Evolutionary conservation across 257 asterid species (phyloP), one percentile per base, ranked within the genome.

Genomic region (Oldenlandia corymbosa): DNA sequence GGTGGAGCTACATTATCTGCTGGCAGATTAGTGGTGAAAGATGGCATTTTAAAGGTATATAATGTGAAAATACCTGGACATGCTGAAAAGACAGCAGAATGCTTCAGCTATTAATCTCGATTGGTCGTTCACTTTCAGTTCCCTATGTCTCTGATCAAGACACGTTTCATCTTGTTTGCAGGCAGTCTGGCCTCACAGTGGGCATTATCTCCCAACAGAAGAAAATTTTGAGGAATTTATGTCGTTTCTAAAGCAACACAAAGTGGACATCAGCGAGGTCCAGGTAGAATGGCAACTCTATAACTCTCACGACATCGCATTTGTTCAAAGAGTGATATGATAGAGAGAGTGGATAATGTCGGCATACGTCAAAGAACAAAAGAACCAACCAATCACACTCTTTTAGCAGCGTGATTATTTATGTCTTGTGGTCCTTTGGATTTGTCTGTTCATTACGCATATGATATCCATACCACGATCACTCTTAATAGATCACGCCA

Each of bases 151-250:
- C 58, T 26, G 45, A 56, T 39, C 37, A 49, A 13, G 42, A 21
- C 41, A 17, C 46, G 5, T 47, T 39, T 39, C 16, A 23, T 3
- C 48, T 67, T n/a, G n/a, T n/a, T 51, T 55, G 49, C 51, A 87
- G 97, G 94, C 96, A 2, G 88, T 91, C 58, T 91, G 96, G 96
- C 95, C 98, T 66, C 90, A 91, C 86, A 91, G 98, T 32, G 98
- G 98, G 3, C 96, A 91, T 76, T 91, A 91, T 68, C 96, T 84
- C 73, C 98, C 98, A 20, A 91, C 95, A 0, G 91, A 81, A 78
- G 95, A 91, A 73, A 88, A 88, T 70, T 86, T 91, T 21, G 86
- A 86, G 76, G 96, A 84, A 69, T 80, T 91, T 54, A 81, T 88
- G 86, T 68, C 76, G 1, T 88, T 78, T 76, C 94, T 91, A 52